These are phyloP conservation scores for Penicillium longicatenatum DNA, from an alignment of 495 filamentous ascomycete genomes.

Conservation along the genomic window DNA sequence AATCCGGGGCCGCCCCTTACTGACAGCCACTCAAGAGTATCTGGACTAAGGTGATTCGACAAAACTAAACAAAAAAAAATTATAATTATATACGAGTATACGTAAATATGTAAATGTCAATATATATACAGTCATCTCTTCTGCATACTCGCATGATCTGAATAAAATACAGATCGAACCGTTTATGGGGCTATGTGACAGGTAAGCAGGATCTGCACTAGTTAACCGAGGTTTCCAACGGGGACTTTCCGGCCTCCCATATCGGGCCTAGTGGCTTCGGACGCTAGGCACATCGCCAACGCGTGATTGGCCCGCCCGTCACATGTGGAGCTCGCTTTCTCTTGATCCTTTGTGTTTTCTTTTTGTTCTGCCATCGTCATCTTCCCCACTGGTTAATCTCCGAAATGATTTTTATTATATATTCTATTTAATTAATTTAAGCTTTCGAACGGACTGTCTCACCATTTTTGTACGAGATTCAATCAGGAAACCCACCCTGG, in stretches of 20 bases:
- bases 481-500: slow-evolving; percentile 11
- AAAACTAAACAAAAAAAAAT: too few relatives aligned
- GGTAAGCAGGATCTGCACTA: slow-evolving; percentile 42
- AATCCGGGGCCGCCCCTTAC: slow-evolving; percentile 13
- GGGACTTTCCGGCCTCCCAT: slow-evolving; percentile 31
- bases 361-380: slow-evolving; percentile 29
- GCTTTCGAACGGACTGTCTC: slow-evolving; percentile 45
- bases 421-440: slow-evolving; percentile 36
- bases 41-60: too few relatives aligned
- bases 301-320: not conserved
- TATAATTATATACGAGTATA: too few relatives aligned
- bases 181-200: slow-evolving; percentile 36
- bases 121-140: too few relatives aligned
- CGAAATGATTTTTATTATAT: slow-evolving; percentile 15
- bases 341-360: not conserved
- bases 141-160: too few relatives aligned
- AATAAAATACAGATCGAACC: too few relatives aligned
- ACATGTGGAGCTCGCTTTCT: not conserved
- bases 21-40: too few relatives aligned
- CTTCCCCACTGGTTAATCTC: slow-evolving; percentile 33
- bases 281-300: not conserved
- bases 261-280: slow-evolving; percentile 17
- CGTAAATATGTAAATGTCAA: too few relatives aligned
- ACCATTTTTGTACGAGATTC: slow-evolving; percentile 18
- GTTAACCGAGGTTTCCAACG: slow-evolving; percentile 16